Percentiles rank a stretch among this genome's conserved stretches.
Conservation (phyloP, 345 rosid genomes). For the Eucalyptus marginata region DNA sequence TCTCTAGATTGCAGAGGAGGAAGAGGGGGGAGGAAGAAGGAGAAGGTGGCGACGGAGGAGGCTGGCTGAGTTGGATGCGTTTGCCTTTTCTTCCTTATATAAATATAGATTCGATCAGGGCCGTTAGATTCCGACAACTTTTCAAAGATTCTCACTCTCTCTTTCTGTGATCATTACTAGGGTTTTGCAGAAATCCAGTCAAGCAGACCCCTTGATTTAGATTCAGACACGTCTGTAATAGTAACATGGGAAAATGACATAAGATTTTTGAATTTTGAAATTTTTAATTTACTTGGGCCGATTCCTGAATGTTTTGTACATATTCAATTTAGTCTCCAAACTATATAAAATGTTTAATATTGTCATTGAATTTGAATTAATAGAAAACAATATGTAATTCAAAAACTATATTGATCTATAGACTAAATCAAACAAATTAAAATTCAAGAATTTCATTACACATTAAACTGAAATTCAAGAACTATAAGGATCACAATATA, state of each 20-base stretch:
- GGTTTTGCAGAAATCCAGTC: not conserved
- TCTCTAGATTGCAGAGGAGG: not conserved
- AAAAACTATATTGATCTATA: accelerated
- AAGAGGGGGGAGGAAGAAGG: not conserved
- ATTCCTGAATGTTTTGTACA: accelerated
- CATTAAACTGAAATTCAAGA: accelerated
- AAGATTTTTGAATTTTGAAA: no score
- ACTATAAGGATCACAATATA: accelerated
- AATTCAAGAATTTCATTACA: no score
- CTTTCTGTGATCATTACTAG: not conserved
- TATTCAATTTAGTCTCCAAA: accelerated
- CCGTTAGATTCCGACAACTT: not conserved
- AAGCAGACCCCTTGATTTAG: not conserved
- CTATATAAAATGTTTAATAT: no score
- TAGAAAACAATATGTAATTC: accelerated
- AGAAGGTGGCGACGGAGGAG: not conserved
- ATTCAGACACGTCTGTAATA: not conserved
- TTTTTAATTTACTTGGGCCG: accelerated
- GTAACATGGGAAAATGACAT: no score
- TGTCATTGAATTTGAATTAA: no score
- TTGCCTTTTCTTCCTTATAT: not conserved
- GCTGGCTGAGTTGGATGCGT: not conserved
- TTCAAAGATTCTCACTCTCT: not conserved
- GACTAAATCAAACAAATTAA: no score
- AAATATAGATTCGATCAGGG: not conserved